A percentile compares a stretch with the other conserved stretches of the same genome.
phyloP scores from a whole-genome alignment of 2,329 filamentous ascomycete genomes.

The Leptosphaerulina australis region DNA sequence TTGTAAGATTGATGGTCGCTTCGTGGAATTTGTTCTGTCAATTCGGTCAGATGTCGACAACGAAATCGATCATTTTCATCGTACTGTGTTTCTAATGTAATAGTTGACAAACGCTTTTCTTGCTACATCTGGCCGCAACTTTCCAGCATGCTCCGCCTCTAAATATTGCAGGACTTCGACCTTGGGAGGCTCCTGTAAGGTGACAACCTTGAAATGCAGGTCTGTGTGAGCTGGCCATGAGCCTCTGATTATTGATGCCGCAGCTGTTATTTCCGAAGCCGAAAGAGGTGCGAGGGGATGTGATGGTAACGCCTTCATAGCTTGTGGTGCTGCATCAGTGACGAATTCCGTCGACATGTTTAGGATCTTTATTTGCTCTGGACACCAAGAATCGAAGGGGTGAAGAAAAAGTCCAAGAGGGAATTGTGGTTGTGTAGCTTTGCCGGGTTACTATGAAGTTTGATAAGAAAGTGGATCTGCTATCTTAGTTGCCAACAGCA shows the following conservation, averaged over 20 bases:
- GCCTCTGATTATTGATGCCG: conserved; percentile 56
- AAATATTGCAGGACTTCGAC: conserved; percentile 63
- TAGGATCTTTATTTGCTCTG: background rate
- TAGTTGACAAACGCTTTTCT: conserved; percentile 64
- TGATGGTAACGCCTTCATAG: conserved; percentile 30
- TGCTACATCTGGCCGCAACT: conserved; percentile 58
- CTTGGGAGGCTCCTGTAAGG: conserved; percentile 69
- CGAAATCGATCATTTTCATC: conserved; percentile 22
- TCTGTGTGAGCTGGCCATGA: conserved; percentile 63
- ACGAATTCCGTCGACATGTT: conserved; percentile 41
- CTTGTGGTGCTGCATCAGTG: conserved; percentile 27
- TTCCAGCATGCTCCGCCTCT: conserved; percentile 64
- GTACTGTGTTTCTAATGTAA: conserved; percentile 65
- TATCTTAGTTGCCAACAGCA: conserved; percentile 13
- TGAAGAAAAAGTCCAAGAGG: background rate
- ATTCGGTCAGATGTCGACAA: conserved; percentile 3
- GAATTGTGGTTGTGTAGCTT: conserved; percentile 13
- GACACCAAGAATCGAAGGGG: background rate
- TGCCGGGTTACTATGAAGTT: conserved; percentile 4
- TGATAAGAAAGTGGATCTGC: conserved; percentile 18
- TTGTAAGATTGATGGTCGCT: conserved; percentile 61
- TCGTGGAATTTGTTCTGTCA: conserved; percentile 66
- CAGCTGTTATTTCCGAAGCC: conserved; percentile 61
- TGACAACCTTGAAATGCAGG: conserved; percentile 71
- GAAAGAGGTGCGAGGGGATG: conserved; percentile 67